These are phyloP conservation scores for Lactifluus volemus DNA, from an alignment of 768 basidiomycete genomes.

Conservation along the genomic window DNA sequence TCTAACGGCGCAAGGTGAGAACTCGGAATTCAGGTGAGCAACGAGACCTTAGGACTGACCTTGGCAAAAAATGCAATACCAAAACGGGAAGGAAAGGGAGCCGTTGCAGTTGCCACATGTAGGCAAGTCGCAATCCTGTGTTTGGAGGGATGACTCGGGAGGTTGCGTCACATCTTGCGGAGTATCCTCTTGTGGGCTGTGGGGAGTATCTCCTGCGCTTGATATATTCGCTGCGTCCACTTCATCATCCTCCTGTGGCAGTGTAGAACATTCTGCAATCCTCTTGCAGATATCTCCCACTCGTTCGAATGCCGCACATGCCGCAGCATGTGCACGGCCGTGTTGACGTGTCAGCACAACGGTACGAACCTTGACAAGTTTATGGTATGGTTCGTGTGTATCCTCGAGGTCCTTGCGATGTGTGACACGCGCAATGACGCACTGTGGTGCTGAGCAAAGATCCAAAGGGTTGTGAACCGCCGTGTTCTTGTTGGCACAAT, in stretches of 20 bases:
- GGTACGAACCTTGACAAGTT: background rate
- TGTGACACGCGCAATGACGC: conserved; percentile 18
- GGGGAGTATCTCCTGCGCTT: background rate
- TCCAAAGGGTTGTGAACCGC: conserved; percentile 22
- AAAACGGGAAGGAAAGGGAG: conserved; percentile 1
- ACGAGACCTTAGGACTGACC: background rate
- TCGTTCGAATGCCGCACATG: background rate
- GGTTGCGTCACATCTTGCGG: background rate
- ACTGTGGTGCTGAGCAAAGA: conserved; percentile 24
- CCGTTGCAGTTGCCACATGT: conserved; percentile 21
- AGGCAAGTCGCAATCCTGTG: conserved; percentile 19
- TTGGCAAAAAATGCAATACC: background rate
- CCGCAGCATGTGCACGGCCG: background rate
- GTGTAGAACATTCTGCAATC: background rate
- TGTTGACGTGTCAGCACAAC: background rate
- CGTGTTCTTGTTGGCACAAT: conserved; percentile 21
- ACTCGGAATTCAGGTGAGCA: too few species aligned
- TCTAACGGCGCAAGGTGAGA: background rate
- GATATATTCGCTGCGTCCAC: background rate
- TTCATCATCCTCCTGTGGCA: background rate
- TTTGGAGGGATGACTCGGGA: background rate
- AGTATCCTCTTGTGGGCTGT: background rate
- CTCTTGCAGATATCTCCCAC: background rate
- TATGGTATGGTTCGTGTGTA: background rate
- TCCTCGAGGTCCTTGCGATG: conserved; percentile 15